These are phyloP conservation scores for Geotrichum phurueaensis DNA, from an alignment of 1,139 yeast species.

Conservation along the genomic window DNA sequence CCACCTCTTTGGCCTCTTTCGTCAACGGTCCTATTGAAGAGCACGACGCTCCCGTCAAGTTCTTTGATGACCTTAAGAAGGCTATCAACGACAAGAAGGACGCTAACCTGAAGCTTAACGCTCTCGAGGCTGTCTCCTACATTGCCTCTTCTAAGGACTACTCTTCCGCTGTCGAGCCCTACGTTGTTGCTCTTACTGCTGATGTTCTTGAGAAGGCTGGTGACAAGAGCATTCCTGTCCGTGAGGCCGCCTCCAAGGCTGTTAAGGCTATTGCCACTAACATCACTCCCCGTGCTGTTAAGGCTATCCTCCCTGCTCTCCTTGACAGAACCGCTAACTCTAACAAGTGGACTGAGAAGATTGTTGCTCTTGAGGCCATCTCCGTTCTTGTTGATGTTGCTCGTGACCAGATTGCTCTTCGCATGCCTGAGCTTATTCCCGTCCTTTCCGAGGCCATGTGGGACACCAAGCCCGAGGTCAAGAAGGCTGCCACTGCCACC, in stretches of 20 bases:
- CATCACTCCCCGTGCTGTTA: constrained; percentile 88
- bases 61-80: constrained; percentile 70
- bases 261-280: constrained; percentile 71
- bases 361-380: constrained; percentile 78
- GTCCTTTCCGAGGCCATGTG: constrained; percentile 98
- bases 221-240: constrained; percentile 78
- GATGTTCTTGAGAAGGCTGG: constrained; percentile 75
- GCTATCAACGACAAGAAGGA: constrained; percentile 79
- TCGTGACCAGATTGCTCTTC: constrained; percentile 90
- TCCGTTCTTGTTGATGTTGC: constrained; percentile 89
- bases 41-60: constrained; percentile 93
- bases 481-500: constrained; percentile 92
- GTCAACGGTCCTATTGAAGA: constrained; percentile 96
- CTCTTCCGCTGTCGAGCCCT: constrained; percentile 93
- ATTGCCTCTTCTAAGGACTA: constrained; percentile 76
- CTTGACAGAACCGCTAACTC: constrained; percentile 63
- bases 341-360: constrained; percentile 98
- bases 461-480: constrained; percentile 98
- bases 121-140: constrained; percentile 77
- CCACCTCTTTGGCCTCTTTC: constrained; percentile 85
- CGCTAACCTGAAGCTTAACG: constrained; percentile 54
- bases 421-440: constrained; percentile 99
- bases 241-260: constrained; percentile 65
- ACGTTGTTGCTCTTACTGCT: constrained; percentile 67
- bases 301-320: constrained; percentile 79